Evolutionary conservation across 306 rosid species (phyloP), one percentile per base, ranked within the genome.

Genomic region (Prinsepia uniflora): DNA sequence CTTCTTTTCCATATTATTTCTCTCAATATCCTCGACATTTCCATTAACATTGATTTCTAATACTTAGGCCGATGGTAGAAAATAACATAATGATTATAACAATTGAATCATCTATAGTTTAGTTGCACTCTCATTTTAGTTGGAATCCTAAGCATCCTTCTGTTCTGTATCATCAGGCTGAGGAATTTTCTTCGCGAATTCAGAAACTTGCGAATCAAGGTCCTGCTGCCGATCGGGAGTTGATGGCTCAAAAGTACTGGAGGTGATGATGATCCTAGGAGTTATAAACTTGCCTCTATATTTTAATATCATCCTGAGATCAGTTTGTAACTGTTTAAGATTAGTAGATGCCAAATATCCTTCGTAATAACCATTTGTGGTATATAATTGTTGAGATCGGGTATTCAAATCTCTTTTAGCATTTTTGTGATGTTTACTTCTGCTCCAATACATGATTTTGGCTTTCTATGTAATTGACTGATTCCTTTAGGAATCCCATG

Each of bases 111-210:
- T 50, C 46, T 15, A 15, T 17, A 18, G 17, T 50, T 36, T 0
- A 50, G 30, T 49, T 34, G 46, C 30, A 42, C 22, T 63, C 66
- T 57, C 30, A 19, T 42, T 7, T 45, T 65, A 19, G 6, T 45
- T 45, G 74, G 47, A 79, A 64, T 19, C 34, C 74, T 84, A 77
- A 89, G 72, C 39, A 69, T 65, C 62, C 17, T 72, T 54, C 24
- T 40, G 76, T 72, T 54, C 24, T 40, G 76, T 65, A 0, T 71
- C 15, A 45, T 77, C 89, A 93, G 98, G 96, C 97, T 14, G 96
- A 87, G 72, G 98, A 93, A 78, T 93, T 93, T 80, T 86, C 97
- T 42, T 86, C 94, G 4, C 97, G 94, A 44, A 88, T 90, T 74
- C 94, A 93, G 81, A 90, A 83, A 84, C 81, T 93, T 40, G 80